These are phyloP conservation scores for Suhomyces maxii DNA, from an alignment of 1,139 yeast species.

Conservation along the genomic window DNA sequence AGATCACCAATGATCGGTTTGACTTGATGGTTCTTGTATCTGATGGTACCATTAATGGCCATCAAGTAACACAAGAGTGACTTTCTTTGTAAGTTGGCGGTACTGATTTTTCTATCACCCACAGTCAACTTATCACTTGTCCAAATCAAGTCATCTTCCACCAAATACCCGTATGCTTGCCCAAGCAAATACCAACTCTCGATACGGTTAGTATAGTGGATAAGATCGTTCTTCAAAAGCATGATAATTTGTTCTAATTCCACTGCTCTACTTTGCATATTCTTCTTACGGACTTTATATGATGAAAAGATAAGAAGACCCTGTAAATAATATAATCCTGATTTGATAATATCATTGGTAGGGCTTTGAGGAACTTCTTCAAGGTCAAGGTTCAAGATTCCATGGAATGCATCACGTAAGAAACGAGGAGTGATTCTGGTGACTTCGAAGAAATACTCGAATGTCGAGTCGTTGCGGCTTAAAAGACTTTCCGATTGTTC, in stretches of 20 bases:
- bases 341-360: slow-evolving; percentile 20
- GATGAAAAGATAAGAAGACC: slow-evolving; percentile 68
- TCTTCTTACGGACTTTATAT: slow-evolving; percentile 66
- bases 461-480: slow-evolving; percentile 39
- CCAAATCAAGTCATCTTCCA: slow-evolving; percentile 89
- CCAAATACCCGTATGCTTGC: slow-evolving; percentile 74
- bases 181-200: slow-evolving; percentile 90
- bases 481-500: slow-evolving; percentile 34
- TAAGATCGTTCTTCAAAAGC: slow-evolving; percentile 64
- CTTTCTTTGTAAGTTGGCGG: slow-evolving; percentile 68
- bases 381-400: slow-evolving; percentile 45
- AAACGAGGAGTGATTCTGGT: slow-evolving; percentile 48
- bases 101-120: slow-evolving; percentile 58
- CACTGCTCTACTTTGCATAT: slow-evolving; percentile 76
- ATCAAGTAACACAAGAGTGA: slow-evolving; percentile 72
- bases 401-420: slow-evolving; percentile 60
- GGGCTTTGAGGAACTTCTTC: slow-evolving; percentile 13
- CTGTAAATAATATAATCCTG: slow-evolving; percentile 73
- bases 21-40: slow-evolving; percentile 14
- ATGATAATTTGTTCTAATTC: slow-evolving; percentile 76
- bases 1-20: slow-evolving; percentile 44
- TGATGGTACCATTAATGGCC: slow-evolving; percentile 60
- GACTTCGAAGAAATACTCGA: slow-evolving; percentile 55
- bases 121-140: slow-evolving; percentile 79
- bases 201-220: slow-evolving; percentile 63